Percentiles rank a stretch among this genome's conserved stretches.
Evolutionary conservation across 768 basidiomycete genomes (phyloP).

Genomic region (Hericium alpestre): DNA sequence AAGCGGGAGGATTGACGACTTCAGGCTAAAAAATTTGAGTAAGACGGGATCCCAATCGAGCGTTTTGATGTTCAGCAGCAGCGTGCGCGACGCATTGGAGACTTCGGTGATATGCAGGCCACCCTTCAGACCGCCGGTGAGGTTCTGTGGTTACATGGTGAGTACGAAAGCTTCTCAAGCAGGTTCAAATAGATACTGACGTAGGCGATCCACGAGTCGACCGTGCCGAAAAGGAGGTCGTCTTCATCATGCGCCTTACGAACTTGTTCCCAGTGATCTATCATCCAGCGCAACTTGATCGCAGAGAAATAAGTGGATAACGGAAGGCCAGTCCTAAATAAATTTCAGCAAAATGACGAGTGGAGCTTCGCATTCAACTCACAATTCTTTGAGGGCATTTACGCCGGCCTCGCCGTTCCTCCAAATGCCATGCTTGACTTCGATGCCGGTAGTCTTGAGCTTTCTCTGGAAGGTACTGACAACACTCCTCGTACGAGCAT

Average conservation of each 20-base stretch:
- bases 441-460: slow-evolving; percentile 63
- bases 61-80: slow-evolving; percentile 75
- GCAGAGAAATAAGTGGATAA: slow-evolving; percentile 97
- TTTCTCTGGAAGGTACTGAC: slow-evolving; percentile 74
- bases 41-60: slow-evolving; percentile 78
- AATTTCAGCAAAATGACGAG: slow-evolving; percentile 7
- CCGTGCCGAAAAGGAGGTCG: slow-evolving; percentile 83
- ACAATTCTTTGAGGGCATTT: slow-evolving; percentile 59
- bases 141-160: slow-evolving; percentile 39
- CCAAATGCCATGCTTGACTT: slow-evolving; percentile 53
- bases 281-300: slow-evolving; percentile 95
- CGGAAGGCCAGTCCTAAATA: slow-evolving; percentile 74
- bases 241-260: slow-evolving; percentile 68
- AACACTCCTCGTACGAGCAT: slow-evolving; percentile 79
- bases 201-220: slow-evolving; percentile 94
- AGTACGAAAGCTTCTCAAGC: neutral
- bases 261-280: slow-evolving; percentile 74
- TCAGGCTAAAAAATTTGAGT: slow-evolving; percentile 79
- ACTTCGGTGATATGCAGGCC: slow-evolving; percentile 83
- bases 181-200: slow-evolving; percentile 26
- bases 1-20: slow-evolving; percentile 66
- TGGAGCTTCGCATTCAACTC: slow-evolving; percentile 17
- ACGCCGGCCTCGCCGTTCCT: slow-evolving; percentile 63
- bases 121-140: slow-evolving; percentile 64
- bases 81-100: slow-evolving; percentile 93